A percentile compares a stretch with the other conserved stretches of the same genome.
Conservation (phyloP, 2,329 filamentous ascomycete species). For the Fusarium globosum region DNA sequence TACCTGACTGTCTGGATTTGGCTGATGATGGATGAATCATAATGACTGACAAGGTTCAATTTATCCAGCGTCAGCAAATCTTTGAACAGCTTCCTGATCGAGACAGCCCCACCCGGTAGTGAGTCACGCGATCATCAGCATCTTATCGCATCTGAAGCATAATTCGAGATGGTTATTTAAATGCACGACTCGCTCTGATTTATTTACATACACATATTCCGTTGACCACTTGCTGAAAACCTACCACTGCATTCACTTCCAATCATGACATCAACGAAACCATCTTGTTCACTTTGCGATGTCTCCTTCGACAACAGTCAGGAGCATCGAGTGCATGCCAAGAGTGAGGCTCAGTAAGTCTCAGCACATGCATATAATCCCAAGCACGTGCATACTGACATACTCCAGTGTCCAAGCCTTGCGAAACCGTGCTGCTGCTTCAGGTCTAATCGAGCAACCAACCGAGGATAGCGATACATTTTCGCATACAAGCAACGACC, state of each 20-base stretch:
- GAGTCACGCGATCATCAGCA: conserved; percentile 9
- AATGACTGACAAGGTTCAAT: background rate
- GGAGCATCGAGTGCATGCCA: conserved; percentile 18
- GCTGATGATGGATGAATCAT: background rate
- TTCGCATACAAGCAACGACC: background rate
- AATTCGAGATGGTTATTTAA: background rate
- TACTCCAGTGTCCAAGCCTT: background rate
- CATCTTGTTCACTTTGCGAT: conserved; percentile 6
- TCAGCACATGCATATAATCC: rapidly evolving
- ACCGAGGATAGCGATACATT: background rate
- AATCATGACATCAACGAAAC: background rate
- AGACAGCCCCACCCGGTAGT: conserved; percentile 3
- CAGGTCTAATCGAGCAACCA: background rate
- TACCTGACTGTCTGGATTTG: background rate
- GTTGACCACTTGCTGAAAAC: background rate
- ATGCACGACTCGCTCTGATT: rapidly evolving
- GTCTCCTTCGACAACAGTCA: conserved; percentile 9
- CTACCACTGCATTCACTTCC: background rate
- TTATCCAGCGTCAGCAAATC: background rate
- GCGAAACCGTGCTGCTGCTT: background rate
- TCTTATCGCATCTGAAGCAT: background rate
- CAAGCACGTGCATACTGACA: background rate
- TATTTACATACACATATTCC: rapidly evolving
- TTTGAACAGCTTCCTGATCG: conserved; percentile 5
- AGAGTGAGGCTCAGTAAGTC: conserved; percentile 17